Conservation (phyloP, 2,329 filamentous ascomycete genomes). For the Aureobasidium sp. region DNA sequence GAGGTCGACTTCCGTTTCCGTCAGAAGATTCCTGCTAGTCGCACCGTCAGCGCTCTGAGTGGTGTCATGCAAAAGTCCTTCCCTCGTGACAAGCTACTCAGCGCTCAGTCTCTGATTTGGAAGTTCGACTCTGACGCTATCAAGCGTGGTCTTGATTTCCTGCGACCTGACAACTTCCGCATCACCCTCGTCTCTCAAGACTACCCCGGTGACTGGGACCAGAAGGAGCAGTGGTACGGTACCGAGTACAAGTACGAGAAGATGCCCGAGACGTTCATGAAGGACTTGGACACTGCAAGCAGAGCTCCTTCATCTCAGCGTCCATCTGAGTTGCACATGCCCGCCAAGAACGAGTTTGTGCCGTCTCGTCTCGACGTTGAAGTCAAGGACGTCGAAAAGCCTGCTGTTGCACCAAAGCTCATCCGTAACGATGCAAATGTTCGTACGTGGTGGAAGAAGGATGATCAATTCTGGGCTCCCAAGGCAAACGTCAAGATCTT, state of each 20-base stretch:
- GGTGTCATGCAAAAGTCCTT: constrained; percentile 93
- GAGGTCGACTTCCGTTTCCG: constrained; percentile 97
- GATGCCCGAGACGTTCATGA: constrained; percentile 79
- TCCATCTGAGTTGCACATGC: constrained; percentile 80
- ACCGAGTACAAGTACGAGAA: constrained; percentile 91
- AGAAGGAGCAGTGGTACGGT: constrained; percentile 97
- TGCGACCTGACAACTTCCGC: constrained; percentile 91
- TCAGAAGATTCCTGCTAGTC: constrained; percentile 90
- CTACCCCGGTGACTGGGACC: constrained; percentile 84
- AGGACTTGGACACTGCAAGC: constrained; percentile 72
- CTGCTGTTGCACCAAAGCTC: constrained; percentile 78
- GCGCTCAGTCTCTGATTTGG: constrained; percentile 78
- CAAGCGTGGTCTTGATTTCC: constrained; percentile 73
- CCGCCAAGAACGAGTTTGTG: constrained; percentile 96
- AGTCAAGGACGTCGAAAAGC: constrained; percentile 87
- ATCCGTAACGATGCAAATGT: constrained; percentile 85
- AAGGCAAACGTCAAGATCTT: constrained; percentile 90
- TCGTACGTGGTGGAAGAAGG: constrained; percentile 97
- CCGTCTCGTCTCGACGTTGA: constrained; percentile 94
- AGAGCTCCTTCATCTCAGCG: constrained; percentile 61
- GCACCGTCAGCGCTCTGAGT: constrained; percentile 87
- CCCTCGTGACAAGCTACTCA: constrained; percentile 88
- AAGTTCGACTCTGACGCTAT: constrained; percentile 86
- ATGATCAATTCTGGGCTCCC: constrained; percentile 98
- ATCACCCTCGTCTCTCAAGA: constrained; percentile 86